Evolutionary conservation across 202 grass and related monocot genomes (phyloP), one percentile per base, ranked within the genome.

Genomic region (Elaeis oleifera): DNA sequence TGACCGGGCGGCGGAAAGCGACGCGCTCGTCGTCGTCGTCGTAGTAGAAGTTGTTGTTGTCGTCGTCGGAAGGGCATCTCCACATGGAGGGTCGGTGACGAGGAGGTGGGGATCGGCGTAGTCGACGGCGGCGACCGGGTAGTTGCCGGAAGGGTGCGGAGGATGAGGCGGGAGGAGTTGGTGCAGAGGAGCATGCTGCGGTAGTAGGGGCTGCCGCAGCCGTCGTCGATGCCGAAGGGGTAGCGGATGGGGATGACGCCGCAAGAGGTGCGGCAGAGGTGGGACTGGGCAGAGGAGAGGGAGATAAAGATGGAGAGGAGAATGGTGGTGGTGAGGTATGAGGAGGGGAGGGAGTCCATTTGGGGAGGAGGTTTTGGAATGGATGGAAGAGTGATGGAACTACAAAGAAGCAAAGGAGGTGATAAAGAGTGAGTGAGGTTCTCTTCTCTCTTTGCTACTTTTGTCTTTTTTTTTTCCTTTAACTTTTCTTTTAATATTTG

Each of bases 181-280:
- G 71, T 49, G 75, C 87, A 96, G 51, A 74, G 55, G 16, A 96
- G 84, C 79, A 89, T 77, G 84, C 72, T 88, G 60, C 84, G 92
- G 68, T 96, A 96, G 78, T 96, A 96, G 21, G 87, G 74, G 68
- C 92, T 96, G 53, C 92, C 92, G 69, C 92, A 91, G 2, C 84
- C 92, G 29, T 96, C 81, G 68, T 96, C 87, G 63, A 96, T 77
- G 76, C 79, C 72, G 15, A 96, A 67, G 1, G 84, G 92, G 68
- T 91, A 89, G 21, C 74, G 81, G 18, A 91, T 79, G 16, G 81
- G 91, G 71, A 91, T 76, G 64, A 50, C 36, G 28, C 84, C 87
- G 61, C 87, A 96, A 63, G 64, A 69, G 13, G 86, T 84, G 21
- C 81, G 92, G 78, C 87, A 96, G 63, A 83, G 51, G 0, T 63